Conservation (phyloP, 495 filamentous ascomycete genomes). For the Penicillium silybi region DNA sequence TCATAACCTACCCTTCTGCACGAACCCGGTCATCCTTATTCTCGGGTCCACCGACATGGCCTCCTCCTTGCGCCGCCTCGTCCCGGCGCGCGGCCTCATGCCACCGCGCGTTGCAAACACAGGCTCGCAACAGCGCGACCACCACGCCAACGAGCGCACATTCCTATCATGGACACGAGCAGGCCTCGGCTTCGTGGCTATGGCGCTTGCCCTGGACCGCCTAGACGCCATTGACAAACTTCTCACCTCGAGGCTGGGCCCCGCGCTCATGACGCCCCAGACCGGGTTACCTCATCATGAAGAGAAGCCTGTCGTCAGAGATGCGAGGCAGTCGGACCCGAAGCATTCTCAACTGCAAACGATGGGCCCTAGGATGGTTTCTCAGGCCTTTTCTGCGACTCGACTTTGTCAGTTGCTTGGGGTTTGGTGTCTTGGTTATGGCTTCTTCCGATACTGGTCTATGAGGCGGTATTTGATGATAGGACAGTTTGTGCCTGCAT, state of each 20-base stretch:
- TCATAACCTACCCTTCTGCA: background rate
- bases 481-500: constrained; percentile 28
- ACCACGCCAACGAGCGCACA: constrained; percentile 53
- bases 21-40: background rate
- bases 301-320: background rate
- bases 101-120: constrained; percentile 27
- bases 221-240: constrained; percentile 26
- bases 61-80: constrained; percentile 23
- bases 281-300: background rate
- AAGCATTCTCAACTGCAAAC: background rate
- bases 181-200: constrained; percentile 46
- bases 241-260: constrained; percentile 4
- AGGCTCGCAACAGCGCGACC: constrained; percentile 43
- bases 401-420: constrained; percentile 23
- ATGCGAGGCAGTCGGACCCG: background rate
- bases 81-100: constrained; percentile 21
- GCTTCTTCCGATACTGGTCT: constrained; percentile 27
- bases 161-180: constrained; percentile 52
- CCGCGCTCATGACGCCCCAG: background rate
- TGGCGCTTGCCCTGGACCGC: constrained; percentile 45
- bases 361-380: background rate
- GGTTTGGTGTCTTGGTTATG: constrained; percentile 29
- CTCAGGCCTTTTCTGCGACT: constrained; percentile 12
- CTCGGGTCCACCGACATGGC: background rate
- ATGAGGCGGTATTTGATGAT: constrained; percentile 21